A percentile compares a stretch with the other conserved stretches of the same genome.
Evolutionary conservation across 495 filamentous ascomycete genomes (phyloP).

Genomic region (Lepidopterella palustris): DNA sequence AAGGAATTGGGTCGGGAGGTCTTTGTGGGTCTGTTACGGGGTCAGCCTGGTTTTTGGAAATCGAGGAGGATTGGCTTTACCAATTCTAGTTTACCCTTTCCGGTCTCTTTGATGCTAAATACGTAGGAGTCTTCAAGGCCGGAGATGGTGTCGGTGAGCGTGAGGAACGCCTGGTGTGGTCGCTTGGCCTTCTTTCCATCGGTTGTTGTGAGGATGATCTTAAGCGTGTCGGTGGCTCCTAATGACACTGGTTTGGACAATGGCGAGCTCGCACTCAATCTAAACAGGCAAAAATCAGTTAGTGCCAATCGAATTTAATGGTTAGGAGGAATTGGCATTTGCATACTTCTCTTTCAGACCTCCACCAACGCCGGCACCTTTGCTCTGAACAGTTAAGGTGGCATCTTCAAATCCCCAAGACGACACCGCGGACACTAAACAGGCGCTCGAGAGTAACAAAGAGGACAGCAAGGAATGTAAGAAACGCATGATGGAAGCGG

Average conservation of each 20-base stretch:
- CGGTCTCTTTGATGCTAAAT: slow-evolving; percentile 76
- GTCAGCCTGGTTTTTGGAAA: slow-evolving; percentile 29
- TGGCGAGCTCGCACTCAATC: slow-evolving; percentile 56
- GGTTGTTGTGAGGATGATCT: slow-evolving; percentile 71
- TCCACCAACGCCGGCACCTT: slow-evolving; percentile 56
- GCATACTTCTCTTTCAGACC: slow-evolving; percentile 65
- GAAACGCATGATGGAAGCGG: slow-evolving; percentile 19
- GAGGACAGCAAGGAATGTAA: slow-evolving; percentile 38
- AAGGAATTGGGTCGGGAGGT: slow-evolving; percentile 80
- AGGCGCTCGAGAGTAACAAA: slow-evolving; percentile 35
- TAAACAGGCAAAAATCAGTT: slow-evolving; percentile 34
- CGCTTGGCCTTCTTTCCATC: slow-evolving; percentile 71
- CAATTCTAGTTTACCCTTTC: slow-evolving; percentile 76
- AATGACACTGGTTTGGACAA: slow-evolving; percentile 61
- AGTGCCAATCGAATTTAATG: slow-evolving; percentile 7
- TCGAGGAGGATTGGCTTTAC: slow-evolving; percentile 46
- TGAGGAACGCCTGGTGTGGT: slow-evolving; percentile 89
- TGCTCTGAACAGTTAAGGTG: slow-evolving; percentile 66
- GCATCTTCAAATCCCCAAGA: slow-evolving; percentile 85
- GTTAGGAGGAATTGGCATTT: slow-evolving; percentile 10
- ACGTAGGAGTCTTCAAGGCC: slow-evolving; percentile 87
- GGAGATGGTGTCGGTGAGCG: slow-evolving; percentile 64
- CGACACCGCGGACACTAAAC: slow-evolving; percentile 49
- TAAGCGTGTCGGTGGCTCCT: slow-evolving; percentile 64
- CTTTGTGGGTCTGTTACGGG: slow-evolving; percentile 68